Conservation (phyloP, 179 eudicot genomes). For the Patellifolia procumbens region DNA sequence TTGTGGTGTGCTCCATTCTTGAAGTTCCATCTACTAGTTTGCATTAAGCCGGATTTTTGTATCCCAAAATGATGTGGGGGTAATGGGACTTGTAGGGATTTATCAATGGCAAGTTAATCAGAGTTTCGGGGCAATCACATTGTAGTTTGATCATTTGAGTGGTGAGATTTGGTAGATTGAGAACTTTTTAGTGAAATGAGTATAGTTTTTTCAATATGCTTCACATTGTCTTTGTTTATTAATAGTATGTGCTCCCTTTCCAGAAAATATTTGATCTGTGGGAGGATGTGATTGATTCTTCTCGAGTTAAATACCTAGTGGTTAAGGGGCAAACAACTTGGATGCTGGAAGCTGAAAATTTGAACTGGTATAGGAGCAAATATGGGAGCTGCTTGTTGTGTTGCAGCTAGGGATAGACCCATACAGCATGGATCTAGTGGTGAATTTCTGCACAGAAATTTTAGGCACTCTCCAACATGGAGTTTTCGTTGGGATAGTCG, state of each 20-base stretch:
- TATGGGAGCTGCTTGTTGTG: constrained; percentile 97
- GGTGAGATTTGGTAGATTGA: constrained; percentile 1
- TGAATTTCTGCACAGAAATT: constrained; percentile 64
- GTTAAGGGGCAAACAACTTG: constrained; percentile 18
- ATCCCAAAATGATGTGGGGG: neutral
- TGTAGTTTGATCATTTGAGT: neutral
- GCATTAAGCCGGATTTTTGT: neutral
- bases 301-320: neutral
- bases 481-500: constrained; percentile 97
- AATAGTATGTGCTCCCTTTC: constrained; percentile 2
- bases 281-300: constrained; percentile 14
- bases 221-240: neutral
- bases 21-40: neutral
- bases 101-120: neutral
- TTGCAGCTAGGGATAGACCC: constrained; percentile 78
- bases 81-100: neutral
- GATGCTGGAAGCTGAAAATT: constrained; percentile 15
- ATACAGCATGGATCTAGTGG: constrained; percentile 58
- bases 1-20: neutral
- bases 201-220: neutral
- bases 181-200: neutral
- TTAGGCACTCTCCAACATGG: constrained; percentile 86
- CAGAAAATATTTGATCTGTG: no score
- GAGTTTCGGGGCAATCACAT: neutral
- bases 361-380: constrained; percentile 33